Conservation (phyloP, 495 filamentous ascomycete species). For the Chaetomium fimeti region DNA sequence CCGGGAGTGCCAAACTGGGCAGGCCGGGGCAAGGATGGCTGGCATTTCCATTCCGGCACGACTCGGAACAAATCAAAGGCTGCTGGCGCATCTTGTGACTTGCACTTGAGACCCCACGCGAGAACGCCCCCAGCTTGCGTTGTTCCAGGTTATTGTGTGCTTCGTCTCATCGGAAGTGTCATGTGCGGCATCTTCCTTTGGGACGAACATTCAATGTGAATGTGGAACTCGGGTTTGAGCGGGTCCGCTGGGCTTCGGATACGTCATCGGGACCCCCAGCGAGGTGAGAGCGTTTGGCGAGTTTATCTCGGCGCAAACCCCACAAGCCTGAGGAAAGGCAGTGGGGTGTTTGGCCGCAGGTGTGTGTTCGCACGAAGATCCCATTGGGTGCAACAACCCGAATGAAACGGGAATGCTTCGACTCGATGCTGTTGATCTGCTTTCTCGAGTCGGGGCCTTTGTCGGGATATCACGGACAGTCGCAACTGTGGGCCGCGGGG, state of each 20-base stretch:
- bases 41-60: not conserved
- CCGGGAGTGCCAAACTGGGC: constrained; percentile 16
- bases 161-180: constrained; percentile 1
- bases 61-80: constrained; percentile 8
- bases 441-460: not conserved
- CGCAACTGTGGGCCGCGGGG: constrained; percentile 1
- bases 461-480: not conserved
- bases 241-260: not conserved
- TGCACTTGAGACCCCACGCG: not conserved
- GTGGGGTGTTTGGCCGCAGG: constrained; percentile 13
- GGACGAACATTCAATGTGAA: not conserved
- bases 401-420: constrained; percentile 11
- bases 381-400: constrained; percentile 8
- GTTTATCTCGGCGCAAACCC: not conserved
- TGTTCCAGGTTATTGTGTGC: constrained; percentile 1
- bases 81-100: constrained; percentile 4
- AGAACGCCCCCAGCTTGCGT: not conserved
- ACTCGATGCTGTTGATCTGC: constrained; percentile 11
- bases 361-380: not conserved
- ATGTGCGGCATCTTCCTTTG: not conserved
- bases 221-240: not conserved
- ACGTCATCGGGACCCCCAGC: constrained; percentile 4
- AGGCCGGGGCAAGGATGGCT: constrained; percentile 15
- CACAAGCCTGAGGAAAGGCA: not conserved
- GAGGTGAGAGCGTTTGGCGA: not conserved